phyloP scores from a whole-genome alignment of 2,329 filamentous ascomycete species.

The Alternaria panax region DNA sequence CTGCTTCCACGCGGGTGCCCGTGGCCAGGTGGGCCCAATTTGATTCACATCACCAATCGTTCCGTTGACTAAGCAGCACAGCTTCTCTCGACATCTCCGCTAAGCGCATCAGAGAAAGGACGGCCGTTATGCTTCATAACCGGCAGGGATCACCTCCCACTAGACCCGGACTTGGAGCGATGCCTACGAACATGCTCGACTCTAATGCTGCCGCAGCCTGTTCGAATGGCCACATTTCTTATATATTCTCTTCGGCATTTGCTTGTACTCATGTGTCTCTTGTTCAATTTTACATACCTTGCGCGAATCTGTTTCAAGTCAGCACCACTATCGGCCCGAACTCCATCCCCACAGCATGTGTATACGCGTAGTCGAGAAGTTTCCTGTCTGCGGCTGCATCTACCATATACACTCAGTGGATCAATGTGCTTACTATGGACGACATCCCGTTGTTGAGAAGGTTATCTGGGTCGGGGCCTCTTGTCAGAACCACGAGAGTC shows the following conservation, averaged over 20 bases:
- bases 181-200: neutral
- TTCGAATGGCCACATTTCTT: neutral
- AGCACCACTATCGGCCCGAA: neutral
- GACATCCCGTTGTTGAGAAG: conserved; percentile 40
- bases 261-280: neutral
- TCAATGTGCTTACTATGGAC: conserved; percentile 42
- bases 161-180: conserved; percentile 3
- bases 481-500: conserved; percentile 28
- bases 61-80: neutral
- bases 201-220: neutral
- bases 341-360: conserved; percentile 37
- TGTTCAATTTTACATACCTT: neutral
- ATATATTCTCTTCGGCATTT: neutral
- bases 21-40: conserved; percentile 6
- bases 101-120: neutral
- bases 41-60: conserved; percentile 9
- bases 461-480: conserved; percentile 42
- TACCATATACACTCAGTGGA: conserved; percentile 49
- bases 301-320: neutral
- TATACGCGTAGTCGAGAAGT: conserved; percentile 47
- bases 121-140: neutral
- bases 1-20: conserved; percentile 9
- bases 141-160: conserved; percentile 1
- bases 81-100: neutral
- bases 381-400: conserved; percentile 47